phyloP scores from a whole-genome alignment of 1,284 basidiomycete species.

The Cryptococcus sp. region DNA sequence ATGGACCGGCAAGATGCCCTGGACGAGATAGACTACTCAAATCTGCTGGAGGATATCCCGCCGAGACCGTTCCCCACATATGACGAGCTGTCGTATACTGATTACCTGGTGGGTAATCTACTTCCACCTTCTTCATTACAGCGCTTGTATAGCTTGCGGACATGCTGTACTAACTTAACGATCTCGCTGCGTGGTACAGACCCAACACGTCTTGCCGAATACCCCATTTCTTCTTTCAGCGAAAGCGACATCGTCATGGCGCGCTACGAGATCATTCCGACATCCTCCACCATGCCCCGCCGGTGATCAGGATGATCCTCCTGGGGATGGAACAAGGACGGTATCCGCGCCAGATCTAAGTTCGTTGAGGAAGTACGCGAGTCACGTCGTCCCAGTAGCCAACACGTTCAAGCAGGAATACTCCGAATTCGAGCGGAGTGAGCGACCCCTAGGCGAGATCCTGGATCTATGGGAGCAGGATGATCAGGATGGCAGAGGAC shows the following conservation, averaged over 20 bases:
- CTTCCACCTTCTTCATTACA: not conserved
- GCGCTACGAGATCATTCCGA: constrained; percentile 11
- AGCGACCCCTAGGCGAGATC: constrained; percentile 50
- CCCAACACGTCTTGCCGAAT: constrained; percentile 45
- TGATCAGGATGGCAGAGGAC: constrained; percentile 10
- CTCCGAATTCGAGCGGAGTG: constrained; percentile 49
- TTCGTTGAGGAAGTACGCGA: constrained; percentile 35
- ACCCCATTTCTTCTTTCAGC: constrained; percentile 44
- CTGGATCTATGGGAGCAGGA: constrained; percentile 51
- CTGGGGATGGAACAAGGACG: not conserved
- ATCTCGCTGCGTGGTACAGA: constrained; percentile 17
- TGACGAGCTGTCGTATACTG: constrained; percentile 22
- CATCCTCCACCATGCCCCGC: not conserved
- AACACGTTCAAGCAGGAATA: constrained; percentile 41
- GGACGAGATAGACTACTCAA: too few species aligned
- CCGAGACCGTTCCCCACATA: constrained; percentile 26
- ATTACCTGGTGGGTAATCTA: constrained; percentile 26
- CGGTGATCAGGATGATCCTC: not conserved
- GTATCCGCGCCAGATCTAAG: constrained; percentile 28
- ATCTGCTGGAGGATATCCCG: constrained; percentile 3
- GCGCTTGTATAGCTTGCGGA: too few species aligned
- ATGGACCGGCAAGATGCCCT: too few species aligned
- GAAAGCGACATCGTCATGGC: constrained; percentile 29
- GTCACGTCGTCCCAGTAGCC: constrained; percentile 50
- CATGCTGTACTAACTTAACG: not conserved